These are phyloP conservation scores for Aspergillus incahuasiensis DNA, from an alignment of 495 filamentous ascomycete species.

Conservation along the genomic window DNA sequence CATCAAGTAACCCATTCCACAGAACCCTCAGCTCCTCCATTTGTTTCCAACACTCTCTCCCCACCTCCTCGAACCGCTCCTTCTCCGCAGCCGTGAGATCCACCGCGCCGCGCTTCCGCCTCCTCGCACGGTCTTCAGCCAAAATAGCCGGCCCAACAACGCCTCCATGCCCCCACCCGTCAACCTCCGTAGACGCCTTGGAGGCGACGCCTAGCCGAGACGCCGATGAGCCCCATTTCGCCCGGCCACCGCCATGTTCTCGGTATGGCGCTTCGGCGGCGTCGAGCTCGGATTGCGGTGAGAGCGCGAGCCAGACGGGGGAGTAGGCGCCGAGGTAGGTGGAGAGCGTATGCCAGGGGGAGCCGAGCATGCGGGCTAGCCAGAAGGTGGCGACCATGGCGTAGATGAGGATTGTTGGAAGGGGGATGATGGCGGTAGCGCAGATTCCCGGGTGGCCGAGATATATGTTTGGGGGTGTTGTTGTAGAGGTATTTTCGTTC, in stretches of 20 bases:
- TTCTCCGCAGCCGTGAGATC: constrained; percentile 61
- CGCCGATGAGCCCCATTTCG: constrained; percentile 81
- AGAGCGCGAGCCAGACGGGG: constrained; percentile 73
- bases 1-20: constrained; percentile 67
- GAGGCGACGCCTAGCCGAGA: constrained; percentile 52
- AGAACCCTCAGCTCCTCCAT: constrained; percentile 76
- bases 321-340: constrained; percentile 74
- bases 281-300: constrained; percentile 61
- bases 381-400: constrained; percentile 63
- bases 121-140: constrained; percentile 42
- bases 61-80: constrained; percentile 69
- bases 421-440: constrained; percentile 70
- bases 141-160: constrained; percentile 48
- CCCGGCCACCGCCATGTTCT: constrained; percentile 45
- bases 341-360: constrained; percentile 76
- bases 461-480: constrained; percentile 57
- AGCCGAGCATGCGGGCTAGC: constrained; percentile 71
- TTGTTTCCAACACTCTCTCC: constrained; percentile 67
- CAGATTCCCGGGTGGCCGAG: constrained; percentile 85
- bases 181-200: constrained; percentile 68
- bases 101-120: constrained; percentile 51
- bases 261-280: constrained; percentile 47
- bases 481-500: neutral
- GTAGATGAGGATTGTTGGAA: constrained; percentile 60
- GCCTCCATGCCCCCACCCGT: constrained; percentile 82